Evolutionary conservation across 2,329 filamentous ascomycete species (phyloP), one percentile per base, ranked within the genome.

Genomic region (Penicillium sp.): DNA sequence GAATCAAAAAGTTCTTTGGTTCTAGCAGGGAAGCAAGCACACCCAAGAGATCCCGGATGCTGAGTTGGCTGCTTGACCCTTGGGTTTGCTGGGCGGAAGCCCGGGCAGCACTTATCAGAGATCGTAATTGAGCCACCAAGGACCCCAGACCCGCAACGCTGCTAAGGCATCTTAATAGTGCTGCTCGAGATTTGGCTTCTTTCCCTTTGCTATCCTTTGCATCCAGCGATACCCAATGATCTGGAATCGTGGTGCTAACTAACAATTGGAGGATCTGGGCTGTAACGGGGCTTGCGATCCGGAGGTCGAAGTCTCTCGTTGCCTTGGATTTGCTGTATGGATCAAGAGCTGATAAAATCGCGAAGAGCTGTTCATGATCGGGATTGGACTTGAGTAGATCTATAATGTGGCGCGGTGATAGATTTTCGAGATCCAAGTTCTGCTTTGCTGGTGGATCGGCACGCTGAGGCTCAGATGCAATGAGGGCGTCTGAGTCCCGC

Each of bases 101-200:
- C 14, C 57, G 57, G 30, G 55, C 53, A 10, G 56, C 50, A 46
- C 63, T 53, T 41, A 84, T 77, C 14, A 88, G 72, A 16, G 79
- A 75, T 51, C 81, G 83, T 27, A 95, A 72, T 45, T 86, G 82
- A n/a, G 83, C 77, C 9, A 90, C 67, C 25, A 91, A 65, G n/a
- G 88, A 86, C 53, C 89, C 92, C 28, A 95, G 68, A 0, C 90
- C 91, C 2, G 85, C 78, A 13, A 93, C 75, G 63, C 84, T 95
- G 49, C 78, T 78, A 4, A 99, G 72, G 62, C 84, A 88, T 51
- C 71, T 67, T 1, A 88, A 59, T 13, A 97, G 51, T 6, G 63
- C 71, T 2, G 80, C 67, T 37, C 34, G 54, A 39, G 25, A 28
- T 50, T 52, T 61, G 47, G 25, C 38, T 47, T 40, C 49, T 41